phyloP scores from a whole-genome alignment of 192 early-diverging fungal genomes.

The Linnemannia zychae region DNA sequence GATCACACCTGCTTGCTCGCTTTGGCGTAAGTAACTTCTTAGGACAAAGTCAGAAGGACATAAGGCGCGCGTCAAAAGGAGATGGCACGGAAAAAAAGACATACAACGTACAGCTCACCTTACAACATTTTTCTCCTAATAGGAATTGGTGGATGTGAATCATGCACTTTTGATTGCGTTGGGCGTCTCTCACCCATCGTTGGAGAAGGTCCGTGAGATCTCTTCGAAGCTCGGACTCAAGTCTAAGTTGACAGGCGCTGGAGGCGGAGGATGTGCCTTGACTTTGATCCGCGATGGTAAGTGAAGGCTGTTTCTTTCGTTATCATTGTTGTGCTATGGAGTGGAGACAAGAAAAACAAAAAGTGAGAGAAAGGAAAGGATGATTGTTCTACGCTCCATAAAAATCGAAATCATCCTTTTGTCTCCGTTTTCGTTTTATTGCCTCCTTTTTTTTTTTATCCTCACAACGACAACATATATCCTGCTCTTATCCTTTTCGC shows the following conservation, averaged over 20 bases:
- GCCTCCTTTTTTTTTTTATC: neutral
- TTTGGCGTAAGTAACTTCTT: slow-evolving; percentile 38
- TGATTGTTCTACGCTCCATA: neutral
- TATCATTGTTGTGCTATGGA: neutral
- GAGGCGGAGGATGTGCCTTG: slow-evolving; percentile 97
- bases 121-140: neutral
- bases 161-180: slow-evolving; percentile 83
- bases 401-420: neutral
- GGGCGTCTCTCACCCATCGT: slow-evolving; percentile 86
- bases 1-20: slow-evolving; percentile 23
- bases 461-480: neutral
- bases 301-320: neutral
- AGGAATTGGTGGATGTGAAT: slow-evolving; percentile 88
- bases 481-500: neutral
- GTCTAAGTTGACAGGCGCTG: slow-evolving; percentile 96
- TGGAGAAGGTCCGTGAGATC: slow-evolving; percentile 84
- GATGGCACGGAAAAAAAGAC: no score
- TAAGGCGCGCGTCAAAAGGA: no score
- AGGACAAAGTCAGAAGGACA: no score
- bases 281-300: slow-evolving; percentile 79
- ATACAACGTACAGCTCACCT: neutral
- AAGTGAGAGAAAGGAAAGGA: neutral
- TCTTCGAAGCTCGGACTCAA: slow-evolving; percentile 71
- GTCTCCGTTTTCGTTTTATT: neutral
- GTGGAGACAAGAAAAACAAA: neutral